Evolutionary conservation across 768 basidiomycete species (phyloP).

Genomic region (Trametes sanguinea): DNA sequence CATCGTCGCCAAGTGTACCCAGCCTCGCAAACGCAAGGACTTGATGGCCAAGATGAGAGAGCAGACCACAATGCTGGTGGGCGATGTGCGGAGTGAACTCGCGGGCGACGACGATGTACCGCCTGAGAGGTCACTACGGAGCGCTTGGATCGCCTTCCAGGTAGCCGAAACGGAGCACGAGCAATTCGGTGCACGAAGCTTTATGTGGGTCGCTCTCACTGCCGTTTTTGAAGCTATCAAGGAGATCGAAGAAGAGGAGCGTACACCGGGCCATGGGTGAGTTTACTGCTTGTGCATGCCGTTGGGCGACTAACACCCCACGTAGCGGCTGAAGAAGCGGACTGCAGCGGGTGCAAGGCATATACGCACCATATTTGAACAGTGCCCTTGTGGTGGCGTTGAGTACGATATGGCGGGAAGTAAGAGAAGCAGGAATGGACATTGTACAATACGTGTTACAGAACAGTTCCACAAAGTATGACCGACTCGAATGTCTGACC

Average conservation of each 20-base stretch:
- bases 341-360: too few species aligned
- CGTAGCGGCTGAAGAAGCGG: neutral
- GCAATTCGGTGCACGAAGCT: constrained; percentile 60
- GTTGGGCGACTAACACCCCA: neutral
- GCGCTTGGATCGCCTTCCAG: constrained; percentile 60
- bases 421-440: constrained; percentile 4
- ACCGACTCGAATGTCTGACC: neutral
- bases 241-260: constrained; percentile 44
- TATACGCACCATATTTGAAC: too few species aligned
- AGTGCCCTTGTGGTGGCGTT: neutral
- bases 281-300: neutral
- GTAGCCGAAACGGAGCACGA: constrained; percentile 40
- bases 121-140: constrained; percentile 42
- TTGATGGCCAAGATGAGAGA: constrained; percentile 58
- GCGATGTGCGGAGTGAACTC: constrained; percentile 50
- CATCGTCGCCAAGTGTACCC: constrained; percentile 62
- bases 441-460: constrained; percentile 24
- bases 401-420: neutral
- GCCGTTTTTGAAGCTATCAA: constrained; percentile 54
- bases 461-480: constrained; percentile 10
- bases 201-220: constrained; percentile 61
- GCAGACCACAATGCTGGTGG: constrained; percentile 53
- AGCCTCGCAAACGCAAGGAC: constrained; percentile 54
- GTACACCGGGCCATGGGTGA: neutral
- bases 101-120: constrained; percentile 47